Evolutionary conservation across 1,139 yeast species (phyloP).

Genomic region (Saccharomyces uvarum): DNA sequence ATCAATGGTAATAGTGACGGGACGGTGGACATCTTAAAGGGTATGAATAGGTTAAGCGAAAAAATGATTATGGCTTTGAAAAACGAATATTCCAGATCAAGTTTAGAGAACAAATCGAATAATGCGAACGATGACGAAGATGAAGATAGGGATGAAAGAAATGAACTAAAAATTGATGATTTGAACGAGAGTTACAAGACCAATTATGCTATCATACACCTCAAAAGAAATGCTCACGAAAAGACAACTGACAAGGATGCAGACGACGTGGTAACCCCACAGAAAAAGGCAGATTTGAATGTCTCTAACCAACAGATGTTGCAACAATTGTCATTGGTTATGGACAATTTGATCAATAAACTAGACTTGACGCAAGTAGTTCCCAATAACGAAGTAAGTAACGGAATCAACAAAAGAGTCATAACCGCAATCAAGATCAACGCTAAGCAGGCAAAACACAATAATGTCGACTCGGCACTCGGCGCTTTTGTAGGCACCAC

Average conservation of each 20-base stretch:
- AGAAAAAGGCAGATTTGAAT: constrained; percentile 13
- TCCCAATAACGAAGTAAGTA: constrained; percentile 15
- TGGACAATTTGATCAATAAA: constrained; percentile 15
- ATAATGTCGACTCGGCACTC: constrained; percentile 29
- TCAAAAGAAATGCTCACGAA: constrained; percentile 32
- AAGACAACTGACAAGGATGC: constrained; percentile 27
- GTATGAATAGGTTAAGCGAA: constrained; percentile 82
- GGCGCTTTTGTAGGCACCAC: constrained; percentile 23
- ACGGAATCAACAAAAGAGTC: constrained; percentile 31
- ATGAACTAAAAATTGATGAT: constrained; percentile 57
- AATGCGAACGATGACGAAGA: constrained; percentile 31
- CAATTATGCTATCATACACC: constrained; percentile 52
- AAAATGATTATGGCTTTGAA: constrained; percentile 62
- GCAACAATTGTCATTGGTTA: constrained; percentile 42
- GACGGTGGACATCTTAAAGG: constrained; percentile 60
- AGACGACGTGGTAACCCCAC: constrained; percentile 14
- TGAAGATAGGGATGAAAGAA: constrained; percentile 32
- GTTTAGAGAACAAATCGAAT: constrained; percentile 29
- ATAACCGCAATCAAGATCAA: constrained; percentile 48
- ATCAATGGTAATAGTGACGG: constrained; percentile 38
- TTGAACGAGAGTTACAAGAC: constrained; percentile 29
- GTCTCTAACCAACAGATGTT: constrained; percentile 31
- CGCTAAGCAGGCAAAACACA: constrained; percentile 45
- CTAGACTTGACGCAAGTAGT: constrained; percentile 26
- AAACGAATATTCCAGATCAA: constrained; percentile 34